phyloP scores from a whole-genome alignment of 441 rosid species.

The Gossypium schwendimanii region DNA sequence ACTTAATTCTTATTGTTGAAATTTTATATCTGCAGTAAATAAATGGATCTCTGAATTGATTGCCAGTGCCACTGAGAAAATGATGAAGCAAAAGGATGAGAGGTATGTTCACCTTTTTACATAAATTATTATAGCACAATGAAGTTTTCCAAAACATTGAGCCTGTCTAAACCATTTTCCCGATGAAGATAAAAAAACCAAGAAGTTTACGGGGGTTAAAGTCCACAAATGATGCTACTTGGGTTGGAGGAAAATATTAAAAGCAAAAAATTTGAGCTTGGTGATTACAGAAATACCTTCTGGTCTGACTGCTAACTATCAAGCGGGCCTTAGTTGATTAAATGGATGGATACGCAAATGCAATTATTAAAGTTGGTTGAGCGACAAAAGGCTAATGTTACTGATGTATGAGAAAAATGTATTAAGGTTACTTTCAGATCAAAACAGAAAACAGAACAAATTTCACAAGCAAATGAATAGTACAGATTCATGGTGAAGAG shows the following conservation, averaged over 20 bases:
- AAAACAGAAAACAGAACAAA: neutral
- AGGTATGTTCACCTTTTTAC: constrained; percentile 37
- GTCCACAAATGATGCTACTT: neutral
- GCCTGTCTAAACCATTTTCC: neutral
- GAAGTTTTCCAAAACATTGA: neutral
- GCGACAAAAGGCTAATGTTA: neutral
- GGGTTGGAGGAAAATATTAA: neutral
- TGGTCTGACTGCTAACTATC: neutral
- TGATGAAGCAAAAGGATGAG: constrained; percentile 98
- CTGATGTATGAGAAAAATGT: neutral
- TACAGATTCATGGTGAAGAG: neutral
- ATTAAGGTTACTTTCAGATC: neutral
- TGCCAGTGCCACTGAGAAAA: constrained; percentile 84
- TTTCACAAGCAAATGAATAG: neutral
- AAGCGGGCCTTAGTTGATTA: neutral
- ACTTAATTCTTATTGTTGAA: constrained; percentile 11
- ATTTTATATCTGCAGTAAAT: constrained; percentile 47
- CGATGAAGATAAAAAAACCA: neutral
- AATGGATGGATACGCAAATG: neutral
- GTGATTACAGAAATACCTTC: neutral
- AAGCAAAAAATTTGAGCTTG: neutral
- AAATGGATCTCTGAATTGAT: constrained; percentile 86
- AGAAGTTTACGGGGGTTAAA: neutral
- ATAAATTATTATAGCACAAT: neutral
- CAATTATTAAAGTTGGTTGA: neutral